Evolutionary conservation across 2,329 filamentous ascomycete genomes (phyloP).

Genomic region (Aspergillus sojae): DNA sequence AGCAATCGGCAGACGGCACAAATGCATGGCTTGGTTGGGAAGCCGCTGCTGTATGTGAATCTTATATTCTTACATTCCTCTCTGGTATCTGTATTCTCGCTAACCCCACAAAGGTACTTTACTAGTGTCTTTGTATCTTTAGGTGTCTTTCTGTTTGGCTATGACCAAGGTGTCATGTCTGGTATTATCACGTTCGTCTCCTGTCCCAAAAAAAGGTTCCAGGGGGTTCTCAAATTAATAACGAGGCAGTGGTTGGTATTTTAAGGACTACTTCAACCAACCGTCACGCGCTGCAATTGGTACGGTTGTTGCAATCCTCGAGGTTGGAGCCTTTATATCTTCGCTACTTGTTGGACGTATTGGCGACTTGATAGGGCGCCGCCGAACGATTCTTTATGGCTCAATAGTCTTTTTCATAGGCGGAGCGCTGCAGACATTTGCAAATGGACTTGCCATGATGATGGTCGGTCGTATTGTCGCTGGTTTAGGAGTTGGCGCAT

Average conservation of each 20-base stretch:
- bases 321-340: conserved; percentile 88
- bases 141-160: conserved; percentile 67
- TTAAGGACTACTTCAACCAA: conserved; percentile 89
- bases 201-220: neutral
- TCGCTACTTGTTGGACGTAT: conserved; percentile 84
- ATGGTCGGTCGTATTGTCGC: conserved; percentile 77
- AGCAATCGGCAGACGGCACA: conserved; percentile 68
- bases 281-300: conserved; percentile 85
- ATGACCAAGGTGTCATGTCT: conserved; percentile 68
- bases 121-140: conserved; percentile 76
- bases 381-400: conserved; percentile 89
- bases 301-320: conserved; percentile 96
- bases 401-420: conserved; percentile 85
- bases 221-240: conserved; percentile 17
- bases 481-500: conserved; percentile 81
- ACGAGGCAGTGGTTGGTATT: conserved; percentile 71
- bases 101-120: conserved; percentile 70
- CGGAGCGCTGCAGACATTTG: conserved; percentile 80
- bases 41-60: conserved; percentile 79
- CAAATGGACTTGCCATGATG: conserved; percentile 89
- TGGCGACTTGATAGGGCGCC: conserved; percentile 87
- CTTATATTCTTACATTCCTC: neutral
- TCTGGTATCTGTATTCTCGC: conserved; percentile 8
- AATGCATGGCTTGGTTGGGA: conserved; percentile 91
- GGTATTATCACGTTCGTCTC: conserved; percentile 66